Evolutionary conservation across 805 yeast genomes (phyloP).

Genomic region (Candida ipomoeae): DNA sequence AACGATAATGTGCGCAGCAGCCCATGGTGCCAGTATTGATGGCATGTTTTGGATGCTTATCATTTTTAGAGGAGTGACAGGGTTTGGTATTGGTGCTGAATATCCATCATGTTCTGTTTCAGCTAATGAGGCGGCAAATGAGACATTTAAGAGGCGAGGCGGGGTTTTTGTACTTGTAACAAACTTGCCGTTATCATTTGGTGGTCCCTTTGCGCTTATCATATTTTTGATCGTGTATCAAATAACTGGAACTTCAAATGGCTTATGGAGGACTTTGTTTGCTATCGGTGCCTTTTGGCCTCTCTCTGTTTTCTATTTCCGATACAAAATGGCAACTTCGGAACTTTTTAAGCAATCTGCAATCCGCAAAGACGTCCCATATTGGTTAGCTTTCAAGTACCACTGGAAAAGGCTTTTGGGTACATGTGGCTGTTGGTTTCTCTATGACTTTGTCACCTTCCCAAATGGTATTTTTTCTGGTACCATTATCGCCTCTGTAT

Average conservation of each 20-base stretch:
- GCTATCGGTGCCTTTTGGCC: slow-evolving; percentile 70
- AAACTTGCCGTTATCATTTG: slow-evolving; percentile 67
- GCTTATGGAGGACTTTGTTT: slow-evolving; percentile 68
- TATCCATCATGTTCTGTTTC: slow-evolving; percentile 66
- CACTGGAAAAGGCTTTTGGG: slow-evolving; percentile 70
- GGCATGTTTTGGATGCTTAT: slow-evolving; percentile 79
- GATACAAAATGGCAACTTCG: slow-evolving; percentile 66
- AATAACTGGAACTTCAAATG: slow-evolving; percentile 46
- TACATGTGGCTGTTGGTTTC: slow-evolving; percentile 72
- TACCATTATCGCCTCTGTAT: slow-evolving; percentile 53
- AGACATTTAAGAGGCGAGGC: slow-evolving; percentile 60
- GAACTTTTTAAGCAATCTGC: slow-evolving; percentile 61
- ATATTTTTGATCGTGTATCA: slow-evolving; percentile 65
- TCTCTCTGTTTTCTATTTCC: slow-evolving; percentile 63
- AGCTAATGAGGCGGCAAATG: slow-evolving; percentile 73
- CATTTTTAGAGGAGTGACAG: slow-evolving; percentile 70
- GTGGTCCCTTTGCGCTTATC: slow-evolving; percentile 72
- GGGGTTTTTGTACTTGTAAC: slow-evolving; percentile 63
- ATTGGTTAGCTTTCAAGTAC: slow-evolving; percentile 55
- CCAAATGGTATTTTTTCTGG: slow-evolving; percentile 72
- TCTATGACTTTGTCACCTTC: slow-evolving; percentile 76
- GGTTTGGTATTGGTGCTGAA: slow-evolving; percentile 78
- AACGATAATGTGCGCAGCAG: slow-evolving; percentile 62
- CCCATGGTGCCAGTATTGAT: slow-evolving; percentile 54
- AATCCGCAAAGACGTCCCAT: slow-evolving; percentile 49